Conservation (phyloP, 306 rosid species). For the Macrotyloma uniflorum region DNA sequence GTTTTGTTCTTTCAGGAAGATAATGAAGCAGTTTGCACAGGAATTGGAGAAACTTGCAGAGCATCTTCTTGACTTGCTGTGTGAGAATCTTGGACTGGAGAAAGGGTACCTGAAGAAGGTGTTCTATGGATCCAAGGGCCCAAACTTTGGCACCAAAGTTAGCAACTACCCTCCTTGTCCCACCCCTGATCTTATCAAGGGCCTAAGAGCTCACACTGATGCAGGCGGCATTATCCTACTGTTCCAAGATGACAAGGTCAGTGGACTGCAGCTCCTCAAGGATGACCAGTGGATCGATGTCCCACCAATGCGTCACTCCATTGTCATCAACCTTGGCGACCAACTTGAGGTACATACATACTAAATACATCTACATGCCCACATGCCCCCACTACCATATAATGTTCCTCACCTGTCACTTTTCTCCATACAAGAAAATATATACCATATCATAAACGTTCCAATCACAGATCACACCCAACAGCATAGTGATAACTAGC, state of each 20-base stretch:
- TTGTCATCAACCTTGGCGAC: slow-evolving; percentile 95
- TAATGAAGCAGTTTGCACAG: slow-evolving; percentile 73
- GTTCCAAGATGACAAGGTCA: slow-evolving; percentile 95
- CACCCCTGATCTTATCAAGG: slow-evolving; percentile 88
- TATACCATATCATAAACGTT: background rate
- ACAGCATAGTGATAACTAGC: background rate
- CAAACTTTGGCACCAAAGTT: slow-evolving; percentile 90
- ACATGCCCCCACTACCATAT: slow-evolving; percentile 11
- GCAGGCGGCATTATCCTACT: slow-evolving; percentile 97
- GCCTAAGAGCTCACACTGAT: slow-evolving; percentile 95
- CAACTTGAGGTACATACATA: slow-evolving; percentile 80
- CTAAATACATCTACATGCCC: background rate
- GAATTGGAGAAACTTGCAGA: slow-evolving; percentile 83
- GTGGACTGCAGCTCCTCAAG: slow-evolving; percentile 96
- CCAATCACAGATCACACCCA: slow-evolving; percentile 23
- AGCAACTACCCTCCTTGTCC: slow-evolving; percentile 98
- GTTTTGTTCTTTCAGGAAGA: slow-evolving; percentile 48
- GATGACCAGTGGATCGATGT: slow-evolving; percentile 88
- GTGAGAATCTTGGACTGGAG: slow-evolving; percentile 92
- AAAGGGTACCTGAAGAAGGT: slow-evolving; percentile 81
- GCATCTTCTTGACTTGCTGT: slow-evolving; percentile 73
- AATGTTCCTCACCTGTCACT: background rate
- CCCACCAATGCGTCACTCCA: slow-evolving; percentile 96
- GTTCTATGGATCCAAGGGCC: slow-evolving; percentile 83
- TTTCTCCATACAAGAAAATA: background rate